These are phyloP conservation scores for Colletotrichum orchidophilum DNA, from an alignment of 2,329 filamentous ascomycete genomes.

Conservation along the genomic window DNA sequence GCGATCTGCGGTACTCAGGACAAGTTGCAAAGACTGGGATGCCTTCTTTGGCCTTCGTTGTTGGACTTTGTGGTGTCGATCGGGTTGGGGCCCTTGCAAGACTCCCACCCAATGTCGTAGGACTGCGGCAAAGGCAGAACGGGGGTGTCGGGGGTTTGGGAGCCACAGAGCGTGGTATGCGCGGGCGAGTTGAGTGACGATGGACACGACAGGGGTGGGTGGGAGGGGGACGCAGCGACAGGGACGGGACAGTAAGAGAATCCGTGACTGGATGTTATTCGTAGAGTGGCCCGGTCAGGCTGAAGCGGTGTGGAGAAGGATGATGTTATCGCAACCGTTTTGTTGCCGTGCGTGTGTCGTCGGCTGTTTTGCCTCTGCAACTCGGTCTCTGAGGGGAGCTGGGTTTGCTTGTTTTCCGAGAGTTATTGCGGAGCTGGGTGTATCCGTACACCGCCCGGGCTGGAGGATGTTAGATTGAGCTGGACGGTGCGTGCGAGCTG, in stretches of 20 bases:
- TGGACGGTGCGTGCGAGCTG: conserved; percentile 9
- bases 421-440: not conserved
- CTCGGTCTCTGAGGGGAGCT: conserved; percentile 2
- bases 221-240: conserved; percentile 6
- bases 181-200: not conserved
- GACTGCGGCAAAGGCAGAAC: conserved; percentile 4
- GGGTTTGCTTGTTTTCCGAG: not conserved
- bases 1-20: conserved; percentile 29
- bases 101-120: not conserved
- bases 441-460: not conserved
- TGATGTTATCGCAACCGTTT: conserved; percentile 30
- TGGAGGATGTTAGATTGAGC: not conserved
- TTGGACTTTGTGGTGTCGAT: conserved; percentile 16
- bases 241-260: conserved; percentile 8
- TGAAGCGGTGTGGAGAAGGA: conserved; percentile 31
- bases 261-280: conserved; percentile 5
- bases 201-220: conserved; percentile 14
- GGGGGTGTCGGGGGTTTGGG: conserved; percentile 19
- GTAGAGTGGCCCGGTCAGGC: conserved; percentile 2
- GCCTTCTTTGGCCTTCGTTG: not conserved
- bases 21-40: not conserved
- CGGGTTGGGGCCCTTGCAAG: not conserved
- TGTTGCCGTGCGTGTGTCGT: conserved; percentile 6
- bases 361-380: conserved; percentile 10
- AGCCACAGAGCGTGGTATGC: not conserved